These are phyloP conservation scores for Inga oerstediana DNA, from an alignment of 306 rosid genomes.

Conservation along the genomic window DNA sequence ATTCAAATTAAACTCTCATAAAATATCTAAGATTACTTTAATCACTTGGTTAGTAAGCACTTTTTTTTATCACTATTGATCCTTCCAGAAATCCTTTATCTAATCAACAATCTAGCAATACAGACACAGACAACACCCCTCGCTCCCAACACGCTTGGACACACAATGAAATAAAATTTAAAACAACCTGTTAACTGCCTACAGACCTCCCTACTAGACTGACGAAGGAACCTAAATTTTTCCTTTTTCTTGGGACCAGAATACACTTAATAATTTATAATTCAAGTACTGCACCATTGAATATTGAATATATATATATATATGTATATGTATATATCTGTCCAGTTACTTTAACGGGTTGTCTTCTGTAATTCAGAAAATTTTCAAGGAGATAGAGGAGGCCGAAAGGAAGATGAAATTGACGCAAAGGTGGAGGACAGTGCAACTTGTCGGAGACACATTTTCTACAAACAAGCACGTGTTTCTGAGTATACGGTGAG, in stretches of 20 bases:
- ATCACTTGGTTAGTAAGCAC: no score
- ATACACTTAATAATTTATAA: background rate
- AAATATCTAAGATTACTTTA: background rate
- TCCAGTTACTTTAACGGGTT: background rate
- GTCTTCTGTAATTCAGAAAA: background rate
- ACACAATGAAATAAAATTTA: background rate
- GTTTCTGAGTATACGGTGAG: conserved; percentile 5
- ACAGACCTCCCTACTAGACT: background rate
- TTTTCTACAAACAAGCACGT: background rate
- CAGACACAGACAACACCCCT: background rate
- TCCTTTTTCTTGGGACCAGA: background rate
- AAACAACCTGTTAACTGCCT: background rate
- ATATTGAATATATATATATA: background rate
- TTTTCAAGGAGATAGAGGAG: background rate
- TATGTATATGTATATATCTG: no score
- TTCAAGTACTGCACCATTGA: background rate
- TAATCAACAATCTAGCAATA: background rate
- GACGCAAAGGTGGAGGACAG: background rate
- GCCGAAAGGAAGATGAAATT: background rate
- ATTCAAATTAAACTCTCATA: background rate
- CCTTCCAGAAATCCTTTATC: background rate
- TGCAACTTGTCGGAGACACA: conserved; percentile 15
- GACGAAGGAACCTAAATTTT: background rate
- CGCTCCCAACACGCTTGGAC: background rate
- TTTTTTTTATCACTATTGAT: background rate